These are phyloP conservation scores for Plectosphaerella cucumerina DNA, from an alignment of 2,329 filamentous ascomycete genomes.

Conservation along the genomic window DNA sequence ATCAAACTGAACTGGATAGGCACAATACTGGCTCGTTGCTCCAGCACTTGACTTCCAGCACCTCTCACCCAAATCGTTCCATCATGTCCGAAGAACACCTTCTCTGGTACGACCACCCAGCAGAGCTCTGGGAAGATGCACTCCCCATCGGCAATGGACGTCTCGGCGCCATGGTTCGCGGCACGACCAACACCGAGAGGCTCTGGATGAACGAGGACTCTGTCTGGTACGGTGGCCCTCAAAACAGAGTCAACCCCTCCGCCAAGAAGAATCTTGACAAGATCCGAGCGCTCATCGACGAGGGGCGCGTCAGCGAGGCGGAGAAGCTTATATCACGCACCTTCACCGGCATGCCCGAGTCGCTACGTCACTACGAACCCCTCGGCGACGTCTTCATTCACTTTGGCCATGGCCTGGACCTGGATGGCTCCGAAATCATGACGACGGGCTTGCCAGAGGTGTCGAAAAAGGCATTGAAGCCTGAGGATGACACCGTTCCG, in stretches of 20 bases:
- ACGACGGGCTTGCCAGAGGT: slow-evolving; percentile 1
- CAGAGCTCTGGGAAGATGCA: slow-evolving; percentile 17
- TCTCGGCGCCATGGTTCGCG: slow-evolving; percentile 21
- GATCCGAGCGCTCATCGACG: slow-evolving; percentile 29
- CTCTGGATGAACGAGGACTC: slow-evolving; percentile 44
- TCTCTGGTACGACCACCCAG: slow-evolving; percentile 5
- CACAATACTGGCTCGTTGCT: no score
- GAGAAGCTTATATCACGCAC: slow-evolving; percentile 26
- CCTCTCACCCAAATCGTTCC: no score
- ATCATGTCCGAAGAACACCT: background rate
- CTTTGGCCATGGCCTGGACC: slow-evolving; percentile 24
- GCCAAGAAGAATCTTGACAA: slow-evolving; percentile 24
- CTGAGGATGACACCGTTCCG: background rate
- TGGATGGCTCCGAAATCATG: slow-evolving; percentile 4
- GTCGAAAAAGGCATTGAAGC: background rate
- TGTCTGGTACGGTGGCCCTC: slow-evolving; percentile 40
- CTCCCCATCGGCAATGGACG: slow-evolving; percentile 47
- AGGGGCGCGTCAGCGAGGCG: slow-evolving; percentile 29
- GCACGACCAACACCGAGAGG: slow-evolving; percentile 21
- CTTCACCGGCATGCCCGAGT: slow-evolving; percentile 31
- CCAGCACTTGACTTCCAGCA: no score
- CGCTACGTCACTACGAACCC: slow-evolving; percentile 33
- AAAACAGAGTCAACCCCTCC: slow-evolving; percentile 36
- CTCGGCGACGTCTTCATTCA: slow-evolving; percentile 28
- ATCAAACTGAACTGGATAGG: no score